These are phyloP conservation scores for Phytophthora megakarya DNA, from an alignment of 352 stramenopile species.

Conservation along the genomic window DNA sequence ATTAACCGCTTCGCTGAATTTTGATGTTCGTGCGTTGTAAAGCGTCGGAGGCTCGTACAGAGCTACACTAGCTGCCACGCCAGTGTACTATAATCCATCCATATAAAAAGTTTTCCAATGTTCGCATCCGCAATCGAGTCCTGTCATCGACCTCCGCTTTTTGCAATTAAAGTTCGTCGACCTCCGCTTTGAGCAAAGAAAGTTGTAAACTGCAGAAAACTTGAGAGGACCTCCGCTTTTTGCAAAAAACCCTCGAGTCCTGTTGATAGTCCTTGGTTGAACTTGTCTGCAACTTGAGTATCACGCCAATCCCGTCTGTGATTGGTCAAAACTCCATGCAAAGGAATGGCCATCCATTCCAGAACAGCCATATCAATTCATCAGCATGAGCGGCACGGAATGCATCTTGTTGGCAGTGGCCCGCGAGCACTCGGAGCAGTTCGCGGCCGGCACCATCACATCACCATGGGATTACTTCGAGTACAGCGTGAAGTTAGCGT, in stretches of 20 bases:
- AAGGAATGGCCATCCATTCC: slow-evolving; percentile 26
- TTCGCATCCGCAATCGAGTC: neutral
- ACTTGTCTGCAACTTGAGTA: slow-evolving; percentile 16
- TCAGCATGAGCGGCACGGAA: slow-evolving; percentile 46
- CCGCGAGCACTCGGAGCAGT: slow-evolving; percentile 59
- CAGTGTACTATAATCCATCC: slow-evolving; percentile 42
- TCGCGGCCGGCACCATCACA: slow-evolving; percentile 60
- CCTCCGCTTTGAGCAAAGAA: no score
- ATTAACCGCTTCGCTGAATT: slow-evolving; percentile 19
- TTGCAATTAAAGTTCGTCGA: no score
- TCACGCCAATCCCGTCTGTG: neutral
- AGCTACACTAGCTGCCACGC: slow-evolving; percentile 27
- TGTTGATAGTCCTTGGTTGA: no score
- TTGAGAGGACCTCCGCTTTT: no score
- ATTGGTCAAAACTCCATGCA: slow-evolving; percentile 22
- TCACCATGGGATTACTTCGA: slow-evolving; percentile 86
- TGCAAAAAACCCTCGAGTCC: no score
- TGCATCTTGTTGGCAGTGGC: slow-evolving; percentile 60
- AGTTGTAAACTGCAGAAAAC: no score
- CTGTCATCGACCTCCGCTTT: neutral
- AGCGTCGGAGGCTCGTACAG: slow-evolving; percentile 35
- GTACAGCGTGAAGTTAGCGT: slow-evolving; percentile 77
- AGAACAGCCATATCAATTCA: neutral
- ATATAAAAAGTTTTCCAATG: slow-evolving; percentile 17
- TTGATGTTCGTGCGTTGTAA: slow-evolving; percentile 32